phyloP scores from a whole-genome alignment of 2,329 filamentous ascomycete genomes.

The Teratosphaeria epicoccoides region DNA sequence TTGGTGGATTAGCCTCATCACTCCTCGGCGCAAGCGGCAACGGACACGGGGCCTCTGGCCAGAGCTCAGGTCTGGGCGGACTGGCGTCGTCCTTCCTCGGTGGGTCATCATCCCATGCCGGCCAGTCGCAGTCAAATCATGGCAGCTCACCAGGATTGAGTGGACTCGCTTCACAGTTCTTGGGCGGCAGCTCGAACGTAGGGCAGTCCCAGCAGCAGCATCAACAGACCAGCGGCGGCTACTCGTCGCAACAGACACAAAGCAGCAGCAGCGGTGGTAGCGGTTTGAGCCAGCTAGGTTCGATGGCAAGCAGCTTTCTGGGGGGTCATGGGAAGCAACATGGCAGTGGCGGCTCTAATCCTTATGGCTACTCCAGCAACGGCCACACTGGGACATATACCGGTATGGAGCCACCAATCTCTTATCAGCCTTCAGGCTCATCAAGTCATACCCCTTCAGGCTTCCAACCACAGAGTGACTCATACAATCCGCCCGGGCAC shows the following conservation, averaged over 20 bases:
- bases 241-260: slow-evolving; percentile 5
- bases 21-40: slow-evolving; percentile 3
- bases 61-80: slow-evolving; percentile 14
- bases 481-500: slow-evolving; percentile 13
- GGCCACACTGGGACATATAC: slow-evolving; percentile 24
- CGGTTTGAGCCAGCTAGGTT: slow-evolving; percentile 18
- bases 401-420: slow-evolving; percentile 26
- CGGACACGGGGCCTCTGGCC: neutral
- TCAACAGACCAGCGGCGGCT: slow-evolving; percentile 5
- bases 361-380: slow-evolving; percentile 29
- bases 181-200: neutral
- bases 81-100: slow-evolving; percentile 22
- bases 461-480: slow-evolving; percentile 10
- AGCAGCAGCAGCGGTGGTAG: slow-evolving; percentile 7
- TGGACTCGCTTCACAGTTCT: slow-evolving; percentile 3
- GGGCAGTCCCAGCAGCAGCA: slow-evolving; percentile 3
- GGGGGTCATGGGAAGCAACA: slow-evolving; percentile 24
- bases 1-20: slow-evolving; percentile 5
- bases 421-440: slow-evolving; percentile 23
- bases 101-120: slow-evolving; percentile 11
- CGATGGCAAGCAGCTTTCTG: slow-evolving; percentile 21
- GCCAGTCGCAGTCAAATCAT: slow-evolving; percentile 3
- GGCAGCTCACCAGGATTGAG: neutral
- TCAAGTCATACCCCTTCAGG: slow-evolving; percentile 5
- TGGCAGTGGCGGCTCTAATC: slow-evolving; percentile 12